A percentile compares a stretch with the other conserved stretches of the same genome.
phyloP scores from a whole-genome alignment of 163 green algal species.

The Volvox carteri region DNA sequence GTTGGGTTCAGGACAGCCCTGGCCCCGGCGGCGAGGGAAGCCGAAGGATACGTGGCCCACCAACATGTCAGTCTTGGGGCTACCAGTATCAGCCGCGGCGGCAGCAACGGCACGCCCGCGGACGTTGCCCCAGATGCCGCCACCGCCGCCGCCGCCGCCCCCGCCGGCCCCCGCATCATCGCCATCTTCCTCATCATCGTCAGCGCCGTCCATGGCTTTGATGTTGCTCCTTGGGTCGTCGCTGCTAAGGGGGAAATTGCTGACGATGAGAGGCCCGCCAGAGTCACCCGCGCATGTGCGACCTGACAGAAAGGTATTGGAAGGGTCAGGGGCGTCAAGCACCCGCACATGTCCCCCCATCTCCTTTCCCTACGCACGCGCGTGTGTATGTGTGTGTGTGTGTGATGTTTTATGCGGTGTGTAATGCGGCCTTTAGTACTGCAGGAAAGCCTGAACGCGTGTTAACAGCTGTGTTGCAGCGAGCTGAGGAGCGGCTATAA shows the following conservation, averaged over 20 bases:
- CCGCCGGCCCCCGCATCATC: background rate
- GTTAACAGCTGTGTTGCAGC: too few species aligned
- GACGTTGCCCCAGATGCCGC: too few species aligned
- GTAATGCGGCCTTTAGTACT: too few species aligned
- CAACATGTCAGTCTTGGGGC: background rate
- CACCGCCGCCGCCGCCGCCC: background rate
- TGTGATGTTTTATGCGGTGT: too few species aligned
- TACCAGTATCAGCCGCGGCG: background rate
- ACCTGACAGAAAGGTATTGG: background rate
- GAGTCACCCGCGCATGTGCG: slow-evolving; percentile 56
- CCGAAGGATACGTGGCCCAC: slow-evolving; percentile 56
- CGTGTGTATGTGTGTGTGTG: too few species aligned
- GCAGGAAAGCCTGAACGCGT: too few species aligned
- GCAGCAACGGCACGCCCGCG: background rate
- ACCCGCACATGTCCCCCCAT: too few species aligned
- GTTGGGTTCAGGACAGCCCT: slow-evolving; percentile 58
- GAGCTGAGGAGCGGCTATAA: too few species aligned
- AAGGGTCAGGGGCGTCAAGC: too few species aligned
- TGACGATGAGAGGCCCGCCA: slow-evolving; percentile 41
- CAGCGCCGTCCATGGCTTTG: background rate
- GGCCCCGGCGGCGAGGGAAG: slow-evolving; percentile 46
- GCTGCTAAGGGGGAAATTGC: background rate
- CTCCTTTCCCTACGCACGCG: too few species aligned
- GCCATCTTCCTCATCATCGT: background rate
- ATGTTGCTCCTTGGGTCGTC: too few species aligned